phyloP scores from a whole-genome alignment of 1,139 yeast species.

The Yamadazyma membranifaciens region DNA sequence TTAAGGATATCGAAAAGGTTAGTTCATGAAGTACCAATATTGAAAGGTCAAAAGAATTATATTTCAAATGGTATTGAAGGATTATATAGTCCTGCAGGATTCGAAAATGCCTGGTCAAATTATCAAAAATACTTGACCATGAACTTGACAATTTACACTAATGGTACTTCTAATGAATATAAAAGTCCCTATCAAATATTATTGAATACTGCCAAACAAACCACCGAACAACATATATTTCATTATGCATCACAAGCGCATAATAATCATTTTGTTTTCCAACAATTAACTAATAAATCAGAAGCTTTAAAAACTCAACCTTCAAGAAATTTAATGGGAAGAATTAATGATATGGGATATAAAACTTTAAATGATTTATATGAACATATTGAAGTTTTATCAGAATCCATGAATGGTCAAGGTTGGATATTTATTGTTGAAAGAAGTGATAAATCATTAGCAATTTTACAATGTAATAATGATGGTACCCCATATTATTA shows the following conservation, averaged over 20 bases:
- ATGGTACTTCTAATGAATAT: constrained; percentile 77
- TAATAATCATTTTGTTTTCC: constrained; percentile 87
- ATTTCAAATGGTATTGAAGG: constrained; percentile 63
- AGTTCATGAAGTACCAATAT: constrained; percentile 66
- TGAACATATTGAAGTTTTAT: constrained; percentile 51
- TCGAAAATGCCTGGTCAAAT: constrained; percentile 73
- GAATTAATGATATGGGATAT: constrained; percentile 36
- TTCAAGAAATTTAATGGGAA: constrained; percentile 47
- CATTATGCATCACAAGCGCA: constrained; percentile 90
- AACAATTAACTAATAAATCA: constrained; percentile 50
- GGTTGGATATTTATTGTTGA: constrained; percentile 94
- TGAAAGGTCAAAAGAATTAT: constrained; percentile 42
- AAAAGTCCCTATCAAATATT: constrained; percentile 76
- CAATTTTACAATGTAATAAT: constrained; percentile 65
- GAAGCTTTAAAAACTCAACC: constrained; percentile 42
- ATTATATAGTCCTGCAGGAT: constrained; percentile 66
- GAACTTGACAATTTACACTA: constrained; percentile 70
- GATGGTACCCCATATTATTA: constrained; percentile 90
- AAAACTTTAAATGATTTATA: constrained; percentile 52
- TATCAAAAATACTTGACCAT: constrained; percentile 70
- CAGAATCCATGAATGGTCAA: constrained; percentile 58
- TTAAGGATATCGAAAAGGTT: constrained; percentile 21
- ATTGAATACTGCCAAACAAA: constrained; percentile 67
- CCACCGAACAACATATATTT: constrained; percentile 69
- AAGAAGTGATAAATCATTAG: constrained; percentile 62